phyloP scores from a whole-genome alignment of 2,329 filamentous ascomycete species.

The Colletotrichum australisinense region DNA sequence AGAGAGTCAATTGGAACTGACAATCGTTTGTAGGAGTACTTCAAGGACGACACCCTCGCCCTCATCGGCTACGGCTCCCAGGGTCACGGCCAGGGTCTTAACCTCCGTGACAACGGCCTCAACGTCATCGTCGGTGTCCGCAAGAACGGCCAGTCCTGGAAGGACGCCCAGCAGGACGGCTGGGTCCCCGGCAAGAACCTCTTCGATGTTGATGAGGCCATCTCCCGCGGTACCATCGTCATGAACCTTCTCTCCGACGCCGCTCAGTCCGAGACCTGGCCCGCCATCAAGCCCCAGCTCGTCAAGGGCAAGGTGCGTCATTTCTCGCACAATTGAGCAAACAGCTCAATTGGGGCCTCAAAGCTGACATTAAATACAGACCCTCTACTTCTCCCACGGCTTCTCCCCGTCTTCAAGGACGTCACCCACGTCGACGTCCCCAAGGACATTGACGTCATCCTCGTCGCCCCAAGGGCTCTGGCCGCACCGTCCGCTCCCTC shows the following conservation, averaged over 20 bases:
- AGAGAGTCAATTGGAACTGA: slow-evolving; percentile 22
- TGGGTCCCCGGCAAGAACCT: slow-evolving; percentile 99
- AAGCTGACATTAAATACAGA: slow-evolving; percentile 64
- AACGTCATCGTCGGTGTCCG: slow-evolving; percentile 99
- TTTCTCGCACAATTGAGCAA: slow-evolving; percentile 15
- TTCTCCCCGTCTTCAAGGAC: slow-evolving; percentile 99
- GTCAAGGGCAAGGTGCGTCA: slow-evolving; percentile 93
- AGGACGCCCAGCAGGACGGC: slow-evolving; percentile 95
- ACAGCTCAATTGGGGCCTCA: not conserved
- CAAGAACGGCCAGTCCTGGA: slow-evolving; percentile 98
- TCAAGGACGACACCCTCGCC: slow-evolving; percentile 99
- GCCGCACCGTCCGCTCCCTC: slow-evolving; percentile 96
- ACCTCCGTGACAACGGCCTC: slow-evolving; percentile 99
- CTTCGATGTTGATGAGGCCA: slow-evolving; percentile 98
- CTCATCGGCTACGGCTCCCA: slow-evolving; percentile 98
- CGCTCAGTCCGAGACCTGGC: slow-evolving; percentile 99
- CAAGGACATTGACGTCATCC: slow-evolving; percentile 97
- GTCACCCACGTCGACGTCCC: slow-evolving; percentile 99
- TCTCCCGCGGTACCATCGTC: slow-evolving; percentile 91
- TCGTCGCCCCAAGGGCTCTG: slow-evolving; percentile 98
- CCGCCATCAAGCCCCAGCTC: slow-evolving; percentile 95
- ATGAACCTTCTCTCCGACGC: slow-evolving; percentile 99
- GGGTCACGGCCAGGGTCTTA: slow-evolving; percentile 98
- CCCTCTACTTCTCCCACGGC: slow-evolving; percentile 99
- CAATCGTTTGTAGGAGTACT: slow-evolving; percentile 79